phyloP scores from a whole-genome alignment of 257 asterid species.

The Gardenia jasminoides region DNA sequence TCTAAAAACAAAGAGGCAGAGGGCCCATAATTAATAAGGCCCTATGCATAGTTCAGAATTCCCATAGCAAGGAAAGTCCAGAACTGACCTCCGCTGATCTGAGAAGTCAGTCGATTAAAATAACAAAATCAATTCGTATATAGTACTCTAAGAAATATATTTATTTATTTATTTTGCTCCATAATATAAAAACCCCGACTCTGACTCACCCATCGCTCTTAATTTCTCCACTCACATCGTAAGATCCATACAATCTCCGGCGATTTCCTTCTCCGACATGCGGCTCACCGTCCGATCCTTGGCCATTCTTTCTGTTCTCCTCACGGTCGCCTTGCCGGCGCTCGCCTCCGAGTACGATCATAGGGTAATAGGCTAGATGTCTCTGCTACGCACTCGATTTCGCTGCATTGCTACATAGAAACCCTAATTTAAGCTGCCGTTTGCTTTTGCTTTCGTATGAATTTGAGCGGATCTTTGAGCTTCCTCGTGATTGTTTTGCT shows the following conservation, averaged over 20 bases:
- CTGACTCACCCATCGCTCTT: conserved; percentile 9
- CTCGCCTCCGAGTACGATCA: conserved; percentile 50
- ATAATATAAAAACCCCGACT: neutral
- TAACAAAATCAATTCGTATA: too few species aligned
- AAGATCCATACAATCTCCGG: conserved; percentile 33
- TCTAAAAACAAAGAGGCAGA: too few species aligned
- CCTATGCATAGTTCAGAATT: too few species aligned
- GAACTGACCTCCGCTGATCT: too few species aligned
- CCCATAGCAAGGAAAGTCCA: too few species aligned
- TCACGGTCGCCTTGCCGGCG: conserved; percentile 35
- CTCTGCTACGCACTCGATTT: neutral
- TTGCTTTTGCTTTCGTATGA: neutral
- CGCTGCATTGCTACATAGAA: conserved; percentile 9
- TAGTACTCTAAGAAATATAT: too few species aligned
- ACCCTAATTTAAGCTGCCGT: conserved; percentile 33
- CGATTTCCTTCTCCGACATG: conserved; percentile 31
- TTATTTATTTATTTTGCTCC: neutral
- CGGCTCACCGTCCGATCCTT: conserved; percentile 27
- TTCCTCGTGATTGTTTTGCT: neutral
- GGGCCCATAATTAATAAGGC: too few species aligned
- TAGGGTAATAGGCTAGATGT: conserved; percentile 25
- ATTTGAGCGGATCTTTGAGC: conserved; percentile 12
- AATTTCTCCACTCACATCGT: neutral
- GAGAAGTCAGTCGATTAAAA: too few species aligned
- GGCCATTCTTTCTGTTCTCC: conserved; percentile 21